phyloP scores from a whole-genome alignment of 768 basidiomycete species.

The Hypholoma sublateritium region DNA sequence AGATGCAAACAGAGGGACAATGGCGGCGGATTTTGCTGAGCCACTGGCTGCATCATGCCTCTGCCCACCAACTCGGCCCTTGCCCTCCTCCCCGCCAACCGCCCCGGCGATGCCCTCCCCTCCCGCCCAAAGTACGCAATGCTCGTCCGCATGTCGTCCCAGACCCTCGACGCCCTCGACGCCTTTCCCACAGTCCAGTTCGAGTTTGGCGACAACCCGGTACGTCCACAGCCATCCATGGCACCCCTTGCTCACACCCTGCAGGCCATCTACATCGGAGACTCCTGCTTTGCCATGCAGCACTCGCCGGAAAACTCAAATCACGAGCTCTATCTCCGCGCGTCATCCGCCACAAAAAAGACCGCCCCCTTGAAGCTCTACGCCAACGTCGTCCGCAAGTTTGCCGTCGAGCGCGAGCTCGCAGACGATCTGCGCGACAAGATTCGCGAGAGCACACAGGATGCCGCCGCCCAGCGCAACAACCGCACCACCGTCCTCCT shows the following conservation, averaged over 20 bases:
- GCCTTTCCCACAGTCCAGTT: constrained; percentile 52
- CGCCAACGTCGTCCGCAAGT: constrained; percentile 74
- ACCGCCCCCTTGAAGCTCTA: constrained; percentile 69
- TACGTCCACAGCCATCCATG: constrained; percentile 29
- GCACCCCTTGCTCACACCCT: constrained; percentile 5
- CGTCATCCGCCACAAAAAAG: constrained; percentile 55
- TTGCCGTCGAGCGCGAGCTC: constrained; percentile 64
- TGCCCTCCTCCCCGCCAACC: constrained; percentile 57
- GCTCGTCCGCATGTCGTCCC: constrained; percentile 72
- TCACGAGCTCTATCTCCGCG: constrained; percentile 75
- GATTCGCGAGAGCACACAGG: constrained; percentile 44
- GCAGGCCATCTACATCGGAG: constrained; percentile 68
- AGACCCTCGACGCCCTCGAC: constrained; percentile 69
- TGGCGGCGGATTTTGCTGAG: constrained; percentile 4
- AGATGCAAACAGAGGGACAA: background rate
- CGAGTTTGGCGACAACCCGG: constrained; percentile 61
- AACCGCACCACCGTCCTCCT: constrained; percentile 49
- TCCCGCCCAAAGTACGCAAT: constrained; percentile 71
- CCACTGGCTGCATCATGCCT: constrained; percentile 49
- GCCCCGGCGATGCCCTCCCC: constrained; percentile 53
- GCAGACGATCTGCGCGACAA: constrained; percentile 42
- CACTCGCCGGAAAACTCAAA: constrained; percentile 50
- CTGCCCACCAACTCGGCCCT: constrained; percentile 56
- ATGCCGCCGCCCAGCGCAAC: constrained; percentile 41
- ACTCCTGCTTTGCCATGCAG: constrained; percentile 61